Evolutionary conservation across 768 basidiomycete species (phyloP).

Genomic region (Mycena indigotica): DNA sequence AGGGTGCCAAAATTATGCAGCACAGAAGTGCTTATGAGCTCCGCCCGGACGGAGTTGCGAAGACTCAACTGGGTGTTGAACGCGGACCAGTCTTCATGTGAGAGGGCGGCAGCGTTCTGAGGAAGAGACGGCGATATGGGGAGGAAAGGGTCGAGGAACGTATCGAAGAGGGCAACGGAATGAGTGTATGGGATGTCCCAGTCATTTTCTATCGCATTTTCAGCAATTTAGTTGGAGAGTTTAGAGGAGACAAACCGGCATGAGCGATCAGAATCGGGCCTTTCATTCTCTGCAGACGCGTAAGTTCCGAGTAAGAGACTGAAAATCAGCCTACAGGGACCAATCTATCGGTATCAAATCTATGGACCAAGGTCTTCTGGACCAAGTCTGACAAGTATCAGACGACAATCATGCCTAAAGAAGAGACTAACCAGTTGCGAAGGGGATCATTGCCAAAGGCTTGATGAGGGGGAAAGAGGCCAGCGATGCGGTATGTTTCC

Average conservation of each 20-base stretch:
- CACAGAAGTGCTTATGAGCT: slow-evolving; percentile 46
- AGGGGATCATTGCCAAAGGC: slow-evolving; percentile 67
- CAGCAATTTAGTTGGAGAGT: too few relatives aligned
- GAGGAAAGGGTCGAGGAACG: slow-evolving; percentile 64
- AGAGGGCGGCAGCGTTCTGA: slow-evolving; percentile 33
- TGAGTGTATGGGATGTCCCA: slow-evolving; percentile 72
- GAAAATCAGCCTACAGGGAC: slow-evolving; percentile 50
- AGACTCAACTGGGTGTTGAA: slow-evolving; percentile 41
- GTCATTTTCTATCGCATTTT: slow-evolving; percentile 65
- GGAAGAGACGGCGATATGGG: slow-evolving; percentile 47
- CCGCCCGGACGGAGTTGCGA: slow-evolving; percentile 44
- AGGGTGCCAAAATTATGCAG: slow-evolving; percentile 54
- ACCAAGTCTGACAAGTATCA: slow-evolving; percentile 46
- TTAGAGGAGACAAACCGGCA: slow-evolving; percentile 49
- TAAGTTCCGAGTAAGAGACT: background rate
- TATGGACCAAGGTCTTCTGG: slow-evolving; percentile 54
- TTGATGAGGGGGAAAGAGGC: slow-evolving; percentile 70
- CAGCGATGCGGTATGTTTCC: slow-evolving; percentile 67
- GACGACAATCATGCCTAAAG: background rate
- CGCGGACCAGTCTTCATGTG: slow-evolving; percentile 46
- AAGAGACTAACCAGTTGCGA: slow-evolving; percentile 56
- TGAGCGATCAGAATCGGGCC: slow-evolving; percentile 74
- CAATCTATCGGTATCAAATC: slow-evolving; percentile 63
- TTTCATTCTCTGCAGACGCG: slow-evolving; percentile 55
- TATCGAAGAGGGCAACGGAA: slow-evolving; percentile 66